phyloP scores from a whole-genome alignment of 2,329 filamentous ascomycete species.

The Fusarium pseudograminearum region DNA sequence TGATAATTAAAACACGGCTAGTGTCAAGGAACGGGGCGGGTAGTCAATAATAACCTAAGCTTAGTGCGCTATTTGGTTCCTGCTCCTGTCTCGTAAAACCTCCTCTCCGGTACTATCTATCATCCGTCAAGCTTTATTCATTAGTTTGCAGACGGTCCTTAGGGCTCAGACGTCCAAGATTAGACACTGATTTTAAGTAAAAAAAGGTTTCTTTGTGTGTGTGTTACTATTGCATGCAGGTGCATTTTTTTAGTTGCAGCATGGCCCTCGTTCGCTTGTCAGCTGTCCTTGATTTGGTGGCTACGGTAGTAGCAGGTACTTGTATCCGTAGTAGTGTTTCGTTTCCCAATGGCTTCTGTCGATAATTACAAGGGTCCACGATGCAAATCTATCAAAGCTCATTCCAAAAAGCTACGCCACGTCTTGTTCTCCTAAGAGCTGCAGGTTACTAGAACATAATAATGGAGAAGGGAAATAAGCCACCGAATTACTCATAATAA shows the following conservation, averaged over 20 bases:
- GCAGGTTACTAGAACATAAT: constrained; percentile 12
- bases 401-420: constrained; percentile 35
- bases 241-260: constrained; percentile 29
- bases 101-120: neutral
- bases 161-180: neutral
- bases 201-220: constrained; percentile 3
- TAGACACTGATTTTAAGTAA: neutral
- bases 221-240: constrained; percentile 23
- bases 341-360: constrained; percentile 29
- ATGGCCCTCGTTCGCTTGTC: constrained; percentile 36
- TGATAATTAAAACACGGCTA: constrained; percentile 12
- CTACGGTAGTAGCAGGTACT: constrained; percentile 13
- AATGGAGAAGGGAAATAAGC: constrained; percentile 8
- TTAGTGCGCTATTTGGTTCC: constrained; percentile 18
- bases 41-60: constrained; percentile 4
- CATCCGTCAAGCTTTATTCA: neutral
- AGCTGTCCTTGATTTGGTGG: constrained; percentile 22
- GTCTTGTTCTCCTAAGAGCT: constrained; percentile 6
- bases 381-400: constrained; percentile 15
- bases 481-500: constrained; percentile 4
- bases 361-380: constrained; percentile 27
- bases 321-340: constrained; percentile 36
- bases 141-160: constrained; percentile 3
- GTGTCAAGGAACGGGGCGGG: constrained; percentile 32
- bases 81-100: constrained; percentile 20